Conservation (phyloP, 2,329 filamentous ascomycete genomes). For the Clonostachys rhizophaga region DNA sequence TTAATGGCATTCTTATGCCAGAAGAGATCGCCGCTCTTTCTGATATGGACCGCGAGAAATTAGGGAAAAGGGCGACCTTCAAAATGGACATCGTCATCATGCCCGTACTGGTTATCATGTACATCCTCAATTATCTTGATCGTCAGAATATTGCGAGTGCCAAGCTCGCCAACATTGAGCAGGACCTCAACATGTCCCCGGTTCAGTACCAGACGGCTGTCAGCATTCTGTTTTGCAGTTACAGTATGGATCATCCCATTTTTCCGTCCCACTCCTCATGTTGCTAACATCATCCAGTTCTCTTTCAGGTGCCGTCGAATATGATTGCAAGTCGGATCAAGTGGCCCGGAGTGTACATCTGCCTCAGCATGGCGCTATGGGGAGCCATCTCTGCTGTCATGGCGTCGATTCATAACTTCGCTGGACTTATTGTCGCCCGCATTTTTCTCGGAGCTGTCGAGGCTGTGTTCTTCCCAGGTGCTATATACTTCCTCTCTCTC, state of each 20-base stretch:
- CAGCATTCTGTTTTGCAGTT: constrained; percentile 33
- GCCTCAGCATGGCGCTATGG: constrained; percentile 51
- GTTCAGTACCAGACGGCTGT: constrained; percentile 60
- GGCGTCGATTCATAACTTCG: constrained; percentile 45
- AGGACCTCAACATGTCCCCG: constrained; percentile 45
- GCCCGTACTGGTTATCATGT: constrained; percentile 67
- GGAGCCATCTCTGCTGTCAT: constrained; percentile 54
- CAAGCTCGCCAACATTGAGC: constrained; percentile 58
- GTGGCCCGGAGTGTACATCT: constrained; percentile 46
- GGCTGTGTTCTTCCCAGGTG: constrained; percentile 18
- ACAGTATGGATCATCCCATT: constrained; percentile 4
- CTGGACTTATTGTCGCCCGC: constrained; percentile 19
- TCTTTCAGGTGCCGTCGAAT: constrained; percentile 59
- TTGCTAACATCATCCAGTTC: constrained; percentile 33
- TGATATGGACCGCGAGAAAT: constrained; percentile 7
- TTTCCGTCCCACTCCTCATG: neutral
- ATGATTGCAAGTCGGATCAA: constrained; percentile 51
- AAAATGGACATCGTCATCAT: constrained; percentile 61
- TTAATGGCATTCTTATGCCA: constrained; percentile 6
- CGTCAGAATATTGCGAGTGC: constrained; percentile 66
- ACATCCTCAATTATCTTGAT: constrained; percentile 69
- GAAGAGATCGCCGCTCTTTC: constrained; percentile 9
- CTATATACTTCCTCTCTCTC: constrained; percentile 18
- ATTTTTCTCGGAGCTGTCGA: constrained; percentile 9
- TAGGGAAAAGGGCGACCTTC: constrained; percentile 7